Evolutionary conservation across 2,329 filamentous ascomycete species (phyloP).

Genomic region (Fusarium sororula): DNA sequence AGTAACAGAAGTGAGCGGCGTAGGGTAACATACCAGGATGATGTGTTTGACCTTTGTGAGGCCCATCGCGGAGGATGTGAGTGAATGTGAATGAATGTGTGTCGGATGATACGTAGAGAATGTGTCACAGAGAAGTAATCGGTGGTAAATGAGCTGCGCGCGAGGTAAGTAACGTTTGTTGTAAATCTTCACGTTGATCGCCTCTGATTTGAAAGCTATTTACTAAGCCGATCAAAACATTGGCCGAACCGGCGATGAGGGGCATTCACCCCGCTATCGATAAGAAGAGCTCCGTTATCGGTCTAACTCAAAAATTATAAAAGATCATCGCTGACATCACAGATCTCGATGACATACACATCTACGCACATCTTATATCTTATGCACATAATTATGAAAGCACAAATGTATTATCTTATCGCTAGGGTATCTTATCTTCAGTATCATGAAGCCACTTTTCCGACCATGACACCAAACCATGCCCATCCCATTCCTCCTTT

Average conservation of each 20-base stretch:
- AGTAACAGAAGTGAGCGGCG: background rate
- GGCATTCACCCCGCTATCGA: slow-evolving; percentile 31
- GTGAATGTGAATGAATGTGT: background rate
- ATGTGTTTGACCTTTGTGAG: slow-evolving; percentile 75
- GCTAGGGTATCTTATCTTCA: slow-evolving; percentile 17
- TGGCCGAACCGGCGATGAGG: slow-evolving; percentile 25
- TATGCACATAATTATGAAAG: background rate
- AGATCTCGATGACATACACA: background rate
- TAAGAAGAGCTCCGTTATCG: slow-evolving; percentile 5
- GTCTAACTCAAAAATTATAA: background rate
- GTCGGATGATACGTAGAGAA: background rate
- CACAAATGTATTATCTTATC: background rate
- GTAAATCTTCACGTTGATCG: background rate
- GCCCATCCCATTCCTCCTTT: background rate
- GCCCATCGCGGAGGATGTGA: slow-evolving; percentile 42
- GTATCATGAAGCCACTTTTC: slow-evolving; percentile 25
- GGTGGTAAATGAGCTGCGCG: background rate
- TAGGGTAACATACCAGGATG: slow-evolving; percentile 66
- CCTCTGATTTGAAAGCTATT: slow-evolving; percentile 43
- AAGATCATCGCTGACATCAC: background rate
- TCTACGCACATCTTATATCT: accelerated
- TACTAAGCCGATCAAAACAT: slow-evolving; percentile 39
- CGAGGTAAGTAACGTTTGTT: background rate
- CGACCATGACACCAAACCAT: background rate
- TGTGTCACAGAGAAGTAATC: accelerated